Evolutionary conservation across 441 rosid genomes (phyloP).

Genomic region (Geranium incanum): DNA sequence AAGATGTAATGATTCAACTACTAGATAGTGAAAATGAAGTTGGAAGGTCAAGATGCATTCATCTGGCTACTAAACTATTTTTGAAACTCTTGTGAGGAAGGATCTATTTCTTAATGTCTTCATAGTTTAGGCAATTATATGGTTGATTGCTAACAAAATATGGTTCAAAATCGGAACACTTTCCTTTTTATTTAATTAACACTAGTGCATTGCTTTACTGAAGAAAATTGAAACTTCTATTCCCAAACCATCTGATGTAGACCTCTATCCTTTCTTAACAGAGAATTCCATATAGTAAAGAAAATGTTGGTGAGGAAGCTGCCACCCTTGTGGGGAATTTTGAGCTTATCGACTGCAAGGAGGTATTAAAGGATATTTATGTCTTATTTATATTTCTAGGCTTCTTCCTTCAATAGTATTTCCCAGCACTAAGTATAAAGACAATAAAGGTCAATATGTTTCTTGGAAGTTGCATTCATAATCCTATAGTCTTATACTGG

Average conservation of each 20-base stretch:
- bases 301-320: constrained; percentile 31
- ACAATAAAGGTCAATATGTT: neutral
- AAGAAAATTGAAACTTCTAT: constrained; percentile 20
- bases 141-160: constrained; percentile 1
- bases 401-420: constrained; percentile 13
- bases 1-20: constrained; percentile 8
- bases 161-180: constrained; percentile 7
- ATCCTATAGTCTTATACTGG: neutral
- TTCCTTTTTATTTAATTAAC: constrained; percentile 7
- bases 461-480: constrained; percentile 4
- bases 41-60: constrained; percentile 1
- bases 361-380: constrained; percentile 28
- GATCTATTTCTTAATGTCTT: constrained; percentile 8
- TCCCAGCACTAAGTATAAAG: constrained; percentile 8
- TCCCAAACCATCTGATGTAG: constrained; percentile 28
- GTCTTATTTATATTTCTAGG: constrained; percentile 20
- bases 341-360: constrained; percentile 37
- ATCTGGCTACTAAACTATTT: constrained; percentile 10
- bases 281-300: constrained; percentile 30
- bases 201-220: constrained; percentile 18
- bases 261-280: constrained; percentile 34
- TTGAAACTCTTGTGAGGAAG: constrained; percentile 8
- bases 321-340: constrained; percentile 32
- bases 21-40: neutral
- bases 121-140: neutral